Percentiles rank a stretch among this genome's conserved stretches.
Evolutionary conservation across 2,329 filamentous ascomycete species (phyloP).

Genomic region (Helminthosporium solani): DNA sequence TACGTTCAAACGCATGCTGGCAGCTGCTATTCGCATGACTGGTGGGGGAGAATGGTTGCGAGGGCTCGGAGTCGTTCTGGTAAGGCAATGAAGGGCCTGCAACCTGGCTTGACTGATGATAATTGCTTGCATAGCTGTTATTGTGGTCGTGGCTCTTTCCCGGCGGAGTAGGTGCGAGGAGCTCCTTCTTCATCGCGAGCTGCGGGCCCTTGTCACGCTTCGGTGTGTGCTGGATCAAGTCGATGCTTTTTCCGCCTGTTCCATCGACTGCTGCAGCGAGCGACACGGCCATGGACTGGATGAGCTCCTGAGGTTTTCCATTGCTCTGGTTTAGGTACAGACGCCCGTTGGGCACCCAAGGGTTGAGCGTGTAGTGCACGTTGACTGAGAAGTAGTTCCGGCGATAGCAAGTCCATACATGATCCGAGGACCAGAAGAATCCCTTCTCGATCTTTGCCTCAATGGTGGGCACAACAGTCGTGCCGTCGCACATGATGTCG

Average conservation of each 20-base stretch:
- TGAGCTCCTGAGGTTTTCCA: slow-evolving; percentile 53
- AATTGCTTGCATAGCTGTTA: slow-evolving; percentile 39
- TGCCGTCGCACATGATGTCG: slow-evolving; percentile 62
- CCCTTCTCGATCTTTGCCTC: slow-evolving; percentile 83
- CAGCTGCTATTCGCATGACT: slow-evolving; percentile 38
- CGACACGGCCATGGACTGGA: slow-evolving; percentile 76
- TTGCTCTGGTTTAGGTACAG: slow-evolving; percentile 57
- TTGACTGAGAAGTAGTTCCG: slow-evolving; percentile 88
- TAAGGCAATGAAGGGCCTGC: slow-evolving; percentile 47
- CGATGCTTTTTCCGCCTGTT: slow-evolving; percentile 72
- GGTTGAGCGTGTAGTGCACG: slow-evolving; percentile 72
- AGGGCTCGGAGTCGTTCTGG: slow-evolving; percentile 36
- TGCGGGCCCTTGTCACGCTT: slow-evolving; percentile 89
- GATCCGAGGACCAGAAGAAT: slow-evolving; percentile 73
- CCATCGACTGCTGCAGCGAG: slow-evolving; percentile 82
- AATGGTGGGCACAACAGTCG: slow-evolving; percentile 68
- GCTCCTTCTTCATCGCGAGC: slow-evolving; percentile 68
- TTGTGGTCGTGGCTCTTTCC: slow-evolving; percentile 47
- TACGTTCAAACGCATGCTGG: slow-evolving; percentile 76
- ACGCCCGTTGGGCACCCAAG: slow-evolving; percentile 58
- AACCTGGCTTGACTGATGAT: slow-evolving; percentile 34
- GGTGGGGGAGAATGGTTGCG: slow-evolving; percentile 38
- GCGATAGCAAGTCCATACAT: slow-evolving; percentile 89
- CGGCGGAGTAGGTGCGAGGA: slow-evolving; percentile 66
- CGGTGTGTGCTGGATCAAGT: slow-evolving; percentile 86